phyloP scores from a whole-genome alignment of 2,329 filamentous ascomycete species.

The Colletotrichum lentis region DNA sequence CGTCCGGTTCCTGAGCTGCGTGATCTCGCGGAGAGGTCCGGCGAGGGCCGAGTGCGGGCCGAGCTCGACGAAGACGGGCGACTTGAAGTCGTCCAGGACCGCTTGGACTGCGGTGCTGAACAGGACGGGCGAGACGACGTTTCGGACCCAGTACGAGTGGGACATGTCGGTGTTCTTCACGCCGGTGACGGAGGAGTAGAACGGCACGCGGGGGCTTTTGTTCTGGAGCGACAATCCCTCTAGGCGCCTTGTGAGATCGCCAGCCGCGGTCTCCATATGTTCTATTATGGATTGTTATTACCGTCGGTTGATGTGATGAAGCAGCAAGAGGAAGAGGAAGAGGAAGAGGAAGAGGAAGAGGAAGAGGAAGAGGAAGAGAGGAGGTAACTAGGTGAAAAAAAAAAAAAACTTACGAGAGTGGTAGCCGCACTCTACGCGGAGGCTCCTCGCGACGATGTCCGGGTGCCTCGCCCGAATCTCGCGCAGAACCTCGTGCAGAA shows the following conservation, averaged over 20 bases:
- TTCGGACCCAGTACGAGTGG: slow-evolving; percentile 56
- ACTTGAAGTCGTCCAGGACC: slow-evolving; percentile 20
- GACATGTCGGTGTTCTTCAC: slow-evolving; percentile 36
- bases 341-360: neutral
- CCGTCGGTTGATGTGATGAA: neutral
- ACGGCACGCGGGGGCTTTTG: slow-evolving; percentile 7
- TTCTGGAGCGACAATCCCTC: slow-evolving; percentile 12
- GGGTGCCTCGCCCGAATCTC: slow-evolving; percentile 38
- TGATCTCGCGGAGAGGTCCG: slow-evolving; percentile 60
- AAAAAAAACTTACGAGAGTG: slow-evolving; percentile 55
- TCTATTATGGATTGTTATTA: neutral
- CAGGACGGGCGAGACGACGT: slow-evolving; percentile 51
- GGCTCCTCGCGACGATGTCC: slow-evolving; percentile 56
- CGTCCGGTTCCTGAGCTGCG: slow-evolving; percentile 45
- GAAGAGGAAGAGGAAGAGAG: fast-evolving
- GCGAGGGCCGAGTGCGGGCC: slow-evolving; percentile 60
- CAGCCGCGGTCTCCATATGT: slow-evolving; percentile 27
- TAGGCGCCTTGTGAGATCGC: slow-evolving; percentile 16
- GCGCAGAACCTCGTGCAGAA: slow-evolving; percentile 43
- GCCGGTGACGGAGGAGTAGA: slow-evolving; percentile 35
- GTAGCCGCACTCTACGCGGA: slow-evolving; percentile 61
- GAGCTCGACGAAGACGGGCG: slow-evolving; percentile 54
- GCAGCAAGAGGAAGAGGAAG: too few species aligned
- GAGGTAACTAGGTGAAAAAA: too few species aligned
- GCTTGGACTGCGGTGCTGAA: slow-evolving; percentile 50